A percentile compares a stretch with the other conserved stretches of the same genome.
phyloP scores from a whole-genome alignment of 192 early-diverging fungal genomes.

The Jimgerdemannia flammicorona region DNA sequence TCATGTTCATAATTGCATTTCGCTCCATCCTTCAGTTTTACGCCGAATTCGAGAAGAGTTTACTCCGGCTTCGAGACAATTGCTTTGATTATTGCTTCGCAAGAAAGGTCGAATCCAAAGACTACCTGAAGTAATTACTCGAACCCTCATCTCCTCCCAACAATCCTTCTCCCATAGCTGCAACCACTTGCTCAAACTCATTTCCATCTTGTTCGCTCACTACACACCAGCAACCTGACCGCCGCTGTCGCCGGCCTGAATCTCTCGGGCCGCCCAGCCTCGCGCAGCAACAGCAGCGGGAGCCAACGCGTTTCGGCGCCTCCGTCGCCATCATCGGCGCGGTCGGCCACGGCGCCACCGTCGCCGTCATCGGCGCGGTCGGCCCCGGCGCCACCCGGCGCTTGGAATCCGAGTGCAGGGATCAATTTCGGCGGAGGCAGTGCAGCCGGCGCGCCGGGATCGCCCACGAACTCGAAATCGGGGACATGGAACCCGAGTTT shows the following conservation, averaged over 20 bases:
- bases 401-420: background rate
- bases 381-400: too few relatives aligned
- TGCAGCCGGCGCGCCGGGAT: background rate
- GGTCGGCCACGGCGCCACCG: background rate
- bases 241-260: conserved; percentile 2
- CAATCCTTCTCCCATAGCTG: background rate
- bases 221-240: background rate
- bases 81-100: conserved; percentile 71
- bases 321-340: background rate
- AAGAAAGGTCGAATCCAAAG: conserved; percentile 61
- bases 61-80: conserved; percentile 56
- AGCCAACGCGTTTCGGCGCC: background rate
- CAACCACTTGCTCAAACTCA: too few relatives aligned
- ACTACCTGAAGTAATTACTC: conserved; percentile 36
- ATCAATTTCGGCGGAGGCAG: background rate
- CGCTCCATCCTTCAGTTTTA: conserved; percentile 51
- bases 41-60: conserved; percentile 58
- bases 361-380: background rate
- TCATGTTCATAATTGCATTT: background rate
- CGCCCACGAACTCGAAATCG: background rate
- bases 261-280: conserved; percentile 3
- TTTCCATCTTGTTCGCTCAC: background rate
- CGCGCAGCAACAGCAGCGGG: background rate
- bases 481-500: background rate
- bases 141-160: background rate